Evolutionary conservation across 2,329 filamentous ascomycete genomes (phyloP).

Genomic region (Trichoderma sp.): DNA sequence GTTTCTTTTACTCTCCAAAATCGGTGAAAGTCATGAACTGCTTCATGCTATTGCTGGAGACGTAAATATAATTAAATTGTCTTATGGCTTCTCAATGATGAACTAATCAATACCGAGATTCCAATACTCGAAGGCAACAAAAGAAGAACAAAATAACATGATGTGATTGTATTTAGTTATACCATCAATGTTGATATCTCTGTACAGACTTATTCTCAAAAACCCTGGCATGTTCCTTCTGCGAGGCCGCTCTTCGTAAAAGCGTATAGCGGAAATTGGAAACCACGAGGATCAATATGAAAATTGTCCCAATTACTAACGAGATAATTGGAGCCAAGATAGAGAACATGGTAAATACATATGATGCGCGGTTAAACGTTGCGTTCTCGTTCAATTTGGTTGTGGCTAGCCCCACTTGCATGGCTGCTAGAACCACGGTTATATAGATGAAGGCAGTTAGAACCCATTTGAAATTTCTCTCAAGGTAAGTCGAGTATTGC

Average conservation of each 20-base stretch:
- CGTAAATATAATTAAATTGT: not conserved
- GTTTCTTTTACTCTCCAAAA: no score
- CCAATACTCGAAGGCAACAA: not conserved
- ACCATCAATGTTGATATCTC: not conserved
- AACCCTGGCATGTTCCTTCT: not conserved
- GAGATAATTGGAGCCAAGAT: constrained; percentile 27
- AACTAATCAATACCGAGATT: not conserved
- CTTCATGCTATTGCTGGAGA: not conserved
- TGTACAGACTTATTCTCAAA: not conserved
- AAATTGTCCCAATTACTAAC: not conserved
- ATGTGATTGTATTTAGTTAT: accelerated
- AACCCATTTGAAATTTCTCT: constrained; percentile 40
- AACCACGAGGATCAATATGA: not conserved
- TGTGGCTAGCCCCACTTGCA: constrained; percentile 45
- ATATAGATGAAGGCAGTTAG: constrained; percentile 39
- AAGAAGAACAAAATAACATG: not conserved
- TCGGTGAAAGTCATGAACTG: not conserved
- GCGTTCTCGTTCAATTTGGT: constrained; percentile 29
- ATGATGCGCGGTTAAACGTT: constrained; percentile 40
- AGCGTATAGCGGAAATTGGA: not conserved
- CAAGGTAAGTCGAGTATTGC: constrained; percentile 15
- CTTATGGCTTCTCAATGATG: not conserved
- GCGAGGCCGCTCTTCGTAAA: not conserved
- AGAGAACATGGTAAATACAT: constrained; percentile 46
- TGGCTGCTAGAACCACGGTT: constrained; percentile 44